These are phyloP conservation scores for Wickerhamomyces queroliae DNA, from an alignment of 805 yeast genomes.

Conservation along the genomic window DNA sequence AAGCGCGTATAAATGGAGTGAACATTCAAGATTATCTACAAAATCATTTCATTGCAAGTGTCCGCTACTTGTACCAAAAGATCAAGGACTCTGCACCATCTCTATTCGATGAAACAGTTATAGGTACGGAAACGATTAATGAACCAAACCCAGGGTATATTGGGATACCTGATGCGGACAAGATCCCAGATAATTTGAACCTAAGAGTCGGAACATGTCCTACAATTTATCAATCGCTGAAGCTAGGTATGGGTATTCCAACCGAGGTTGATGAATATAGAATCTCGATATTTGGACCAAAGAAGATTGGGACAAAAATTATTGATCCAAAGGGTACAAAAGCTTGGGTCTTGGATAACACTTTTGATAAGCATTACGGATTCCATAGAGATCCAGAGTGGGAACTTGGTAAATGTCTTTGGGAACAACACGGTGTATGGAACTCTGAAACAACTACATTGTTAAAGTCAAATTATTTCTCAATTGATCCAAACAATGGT, in stretches of 20 bases:
- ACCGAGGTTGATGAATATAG: constrained; percentile 64
- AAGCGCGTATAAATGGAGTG: constrained; percentile 59
- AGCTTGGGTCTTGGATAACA: constrained; percentile 62
- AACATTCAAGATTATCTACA: constrained; percentile 81
- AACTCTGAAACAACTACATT: constrained; percentile 32
- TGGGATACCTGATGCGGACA: constrained; percentile 51
- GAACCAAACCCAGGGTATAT: constrained; percentile 79
- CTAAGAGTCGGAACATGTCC: constrained; percentile 80
- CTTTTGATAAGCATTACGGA: constrained; percentile 60
- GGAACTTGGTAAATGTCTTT: constrained; percentile 72
- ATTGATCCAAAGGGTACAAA: constrained; percentile 62
- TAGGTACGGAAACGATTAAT: constrained; percentile 83
- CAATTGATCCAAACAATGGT: constrained; percentile 31
- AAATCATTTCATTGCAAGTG: constrained; percentile 48
- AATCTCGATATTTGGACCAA: constrained; percentile 74
- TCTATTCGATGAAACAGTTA: constrained; percentile 39
- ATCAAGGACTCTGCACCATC: constrained; percentile 37
- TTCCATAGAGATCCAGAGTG: constrained; percentile 62
- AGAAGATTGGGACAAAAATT: constrained; percentile 45
- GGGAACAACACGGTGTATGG: constrained; percentile 83
- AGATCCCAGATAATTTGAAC: constrained; percentile 54
- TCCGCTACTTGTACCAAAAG: constrained; percentile 38
- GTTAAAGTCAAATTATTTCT: constrained; percentile 47
- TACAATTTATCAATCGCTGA: constrained; percentile 66
- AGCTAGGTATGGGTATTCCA: constrained; percentile 73